Conservation (phyloP, 148 eudicot species). For the Rhododendron williamsianum region DNA sequence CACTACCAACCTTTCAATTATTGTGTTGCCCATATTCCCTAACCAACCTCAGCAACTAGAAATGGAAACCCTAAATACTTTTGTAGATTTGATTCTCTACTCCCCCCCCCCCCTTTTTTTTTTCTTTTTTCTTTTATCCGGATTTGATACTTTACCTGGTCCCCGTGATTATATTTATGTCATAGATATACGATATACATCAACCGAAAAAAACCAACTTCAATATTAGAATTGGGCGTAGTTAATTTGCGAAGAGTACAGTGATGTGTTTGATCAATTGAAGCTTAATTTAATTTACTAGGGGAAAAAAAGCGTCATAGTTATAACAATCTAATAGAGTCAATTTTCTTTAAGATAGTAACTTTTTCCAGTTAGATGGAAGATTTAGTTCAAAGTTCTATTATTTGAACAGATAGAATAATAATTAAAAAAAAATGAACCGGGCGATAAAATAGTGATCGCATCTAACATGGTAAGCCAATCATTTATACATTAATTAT, state of each 20-base stretch:
- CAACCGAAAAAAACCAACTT: background rate
- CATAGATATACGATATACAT: too few species aligned
- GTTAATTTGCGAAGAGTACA: too few species aligned
- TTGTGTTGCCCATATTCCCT: constrained; percentile 1
- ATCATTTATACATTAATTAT: too few species aligned
- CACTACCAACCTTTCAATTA: constrained; percentile 27
- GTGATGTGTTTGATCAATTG: background rate
- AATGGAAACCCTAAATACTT: background rate
- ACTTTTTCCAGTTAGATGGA: background rate
- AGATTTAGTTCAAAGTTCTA: background rate
- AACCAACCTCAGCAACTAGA: constrained; percentile 13
- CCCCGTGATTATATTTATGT: too few species aligned
- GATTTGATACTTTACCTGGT: background rate
- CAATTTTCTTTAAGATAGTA: background rate
- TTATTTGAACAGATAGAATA: too few species aligned
- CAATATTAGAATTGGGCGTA: background rate
- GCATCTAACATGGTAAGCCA: background rate
- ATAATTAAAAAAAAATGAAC: too few species aligned
- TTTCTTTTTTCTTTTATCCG: background rate
- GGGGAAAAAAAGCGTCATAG: background rate
- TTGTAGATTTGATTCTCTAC: background rate
- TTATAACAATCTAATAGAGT: background rate
- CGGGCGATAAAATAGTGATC: background rate
- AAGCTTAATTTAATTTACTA: too few species aligned
- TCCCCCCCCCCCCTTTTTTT: too few species aligned